These are phyloP conservation scores for Fusarium musae DNA, from an alignment of 2,329 filamentous ascomycete genomes.

Conservation along the genomic window DNA sequence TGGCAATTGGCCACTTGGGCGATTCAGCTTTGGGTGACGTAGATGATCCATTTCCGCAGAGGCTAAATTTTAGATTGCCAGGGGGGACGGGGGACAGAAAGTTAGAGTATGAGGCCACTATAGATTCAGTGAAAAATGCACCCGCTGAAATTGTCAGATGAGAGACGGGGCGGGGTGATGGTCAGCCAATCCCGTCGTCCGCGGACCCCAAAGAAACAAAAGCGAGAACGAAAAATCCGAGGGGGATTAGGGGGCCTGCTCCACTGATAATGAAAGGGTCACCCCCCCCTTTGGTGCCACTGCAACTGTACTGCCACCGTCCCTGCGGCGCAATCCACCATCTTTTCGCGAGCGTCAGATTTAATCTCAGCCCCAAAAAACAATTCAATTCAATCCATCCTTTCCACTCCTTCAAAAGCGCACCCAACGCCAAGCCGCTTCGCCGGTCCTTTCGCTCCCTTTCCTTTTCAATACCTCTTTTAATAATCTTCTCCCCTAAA, in stretches of 20 bases:
- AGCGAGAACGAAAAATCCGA: no score
- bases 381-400: neutral
- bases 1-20: neutral
- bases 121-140: neutral
- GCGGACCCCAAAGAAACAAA: neutral
- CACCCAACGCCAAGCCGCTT: neutral
- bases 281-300: conserved; percentile 5
- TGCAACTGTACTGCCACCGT: neutral
- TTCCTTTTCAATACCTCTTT: neutral
- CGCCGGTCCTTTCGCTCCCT: neutral
- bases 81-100: conserved; percentile 1
- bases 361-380: neutral
- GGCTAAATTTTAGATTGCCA: conserved; percentile 1
- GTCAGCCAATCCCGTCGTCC: conserved; percentile 1
- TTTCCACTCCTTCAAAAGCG: conserved; percentile 15
- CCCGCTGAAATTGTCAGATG: neutral
- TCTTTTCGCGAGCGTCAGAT: conserved; percentile 1
- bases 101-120: neutral
- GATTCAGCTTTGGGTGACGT: conserved; percentile 17
- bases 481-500: neutral
- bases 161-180: neutral
- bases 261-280: conserved; percentile 19
- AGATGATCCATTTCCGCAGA: neutral
- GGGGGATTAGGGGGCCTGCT: neutral
- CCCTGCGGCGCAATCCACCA: neutral